These are phyloP conservation scores for Apiospora hydei DNA, from an alignment of 2,329 filamentous ascomycete species.

Conservation along the genomic window DNA sequence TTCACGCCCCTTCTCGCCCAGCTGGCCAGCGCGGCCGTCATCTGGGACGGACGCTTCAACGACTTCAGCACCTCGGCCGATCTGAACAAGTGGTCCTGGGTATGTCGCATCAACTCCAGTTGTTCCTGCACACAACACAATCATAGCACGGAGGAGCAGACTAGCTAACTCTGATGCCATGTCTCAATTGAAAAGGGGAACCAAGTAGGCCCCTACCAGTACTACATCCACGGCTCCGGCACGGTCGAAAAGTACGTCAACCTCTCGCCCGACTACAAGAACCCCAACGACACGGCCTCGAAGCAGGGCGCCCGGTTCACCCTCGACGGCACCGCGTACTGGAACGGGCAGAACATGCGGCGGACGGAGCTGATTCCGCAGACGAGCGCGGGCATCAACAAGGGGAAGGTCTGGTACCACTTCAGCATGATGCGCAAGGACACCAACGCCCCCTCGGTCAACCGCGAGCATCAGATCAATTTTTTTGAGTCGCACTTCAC, in stretches of 20 bases:
- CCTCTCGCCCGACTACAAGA: constrained; percentile 66
- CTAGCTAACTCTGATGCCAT: no score
- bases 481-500: constrained; percentile 77
- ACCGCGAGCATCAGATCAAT: constrained; percentile 71
- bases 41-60: constrained; percentile 70
- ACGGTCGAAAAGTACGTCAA: constrained; percentile 65
- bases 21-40: constrained; percentile 40
- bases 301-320: constrained; percentile 75
- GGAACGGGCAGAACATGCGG: constrained; percentile 77
- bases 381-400: constrained; percentile 68
- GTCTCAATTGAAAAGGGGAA: constrained; percentile 46
- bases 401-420: constrained; percentile 75
- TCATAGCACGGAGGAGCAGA: no score
- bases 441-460: constrained; percentile 66
- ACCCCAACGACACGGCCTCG: constrained; percentile 67
- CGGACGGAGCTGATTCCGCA: constrained; percentile 78
- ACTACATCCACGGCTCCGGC: constrained; percentile 73
- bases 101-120: neutral
- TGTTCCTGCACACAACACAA: neutral
- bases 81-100: constrained; percentile 64
- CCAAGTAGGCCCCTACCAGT: constrained; percentile 72
- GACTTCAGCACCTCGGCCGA: constrained; percentile 55
- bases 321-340: constrained; percentile 68
- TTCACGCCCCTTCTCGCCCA: constrained; percentile 4
- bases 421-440: constrained; percentile 69